Evolutionary conservation across 176 grass and related monocot species (phyloP).

Genomic region (Triticum timopheevii): DNA sequence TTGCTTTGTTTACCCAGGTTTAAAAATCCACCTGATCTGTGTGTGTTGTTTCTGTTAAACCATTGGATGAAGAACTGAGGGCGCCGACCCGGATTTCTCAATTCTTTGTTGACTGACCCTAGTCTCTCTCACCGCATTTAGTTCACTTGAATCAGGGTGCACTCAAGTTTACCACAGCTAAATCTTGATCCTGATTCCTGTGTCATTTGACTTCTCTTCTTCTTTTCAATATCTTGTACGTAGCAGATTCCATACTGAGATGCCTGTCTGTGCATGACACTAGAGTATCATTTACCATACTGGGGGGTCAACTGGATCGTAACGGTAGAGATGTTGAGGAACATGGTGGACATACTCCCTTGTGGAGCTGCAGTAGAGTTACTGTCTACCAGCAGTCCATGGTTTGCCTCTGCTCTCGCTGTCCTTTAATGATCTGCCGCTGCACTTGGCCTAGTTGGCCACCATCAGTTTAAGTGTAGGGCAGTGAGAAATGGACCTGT

Average conservation of each 20-base stretch:
- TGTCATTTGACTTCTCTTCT: neutral
- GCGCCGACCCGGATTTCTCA: neutral
- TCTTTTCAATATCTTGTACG: neutral
- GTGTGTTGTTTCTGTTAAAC: neutral
- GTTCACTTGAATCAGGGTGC: neutral
- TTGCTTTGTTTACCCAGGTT: no score
- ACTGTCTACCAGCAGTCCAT: constrained; percentile 5
- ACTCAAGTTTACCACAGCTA: neutral
- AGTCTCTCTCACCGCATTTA: neutral
- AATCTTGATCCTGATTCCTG: neutral
- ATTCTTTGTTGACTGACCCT: neutral
- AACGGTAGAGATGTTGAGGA: constrained; percentile 1
- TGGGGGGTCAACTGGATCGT: neutral
- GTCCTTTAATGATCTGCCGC: neutral
- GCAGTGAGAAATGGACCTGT: neutral
- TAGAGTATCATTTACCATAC: neutral
- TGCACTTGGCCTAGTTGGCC: neutral
- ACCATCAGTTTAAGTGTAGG: neutral
- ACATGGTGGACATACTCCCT: neutral
- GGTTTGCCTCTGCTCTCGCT: neutral
- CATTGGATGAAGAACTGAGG: neutral
- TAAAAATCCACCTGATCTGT: no score
- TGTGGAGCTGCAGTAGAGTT: constrained; percentile 9
- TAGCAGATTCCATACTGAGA: neutral
- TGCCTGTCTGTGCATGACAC: neutral